A percentile compares a stretch with the other conserved stretches of the same genome.
Evolutionary conservation across 2,329 filamentous ascomycete species (phyloP).

Genomic region (Coleophoma cylindrospora): DNA sequence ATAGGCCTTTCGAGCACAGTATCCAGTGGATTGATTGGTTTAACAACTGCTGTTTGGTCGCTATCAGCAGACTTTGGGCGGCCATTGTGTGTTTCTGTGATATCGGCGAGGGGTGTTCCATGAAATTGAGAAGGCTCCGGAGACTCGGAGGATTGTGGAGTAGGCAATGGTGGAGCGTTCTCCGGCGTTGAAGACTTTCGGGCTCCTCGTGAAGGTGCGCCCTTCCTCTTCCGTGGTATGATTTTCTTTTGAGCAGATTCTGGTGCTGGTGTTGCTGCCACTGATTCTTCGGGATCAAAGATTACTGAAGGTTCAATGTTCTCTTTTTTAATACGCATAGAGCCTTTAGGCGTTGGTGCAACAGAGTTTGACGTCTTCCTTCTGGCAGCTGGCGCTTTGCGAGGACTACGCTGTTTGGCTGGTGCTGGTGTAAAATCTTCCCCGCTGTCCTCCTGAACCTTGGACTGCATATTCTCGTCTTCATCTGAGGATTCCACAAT

Average conservation of each 20-base stretch:
- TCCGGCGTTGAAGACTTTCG: constrained; percentile 26
- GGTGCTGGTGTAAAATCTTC: constrained; percentile 79
- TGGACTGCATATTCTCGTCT: constrained; percentile 63
- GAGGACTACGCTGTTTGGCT: constrained; percentile 41
- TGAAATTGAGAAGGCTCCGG: constrained; percentile 47
- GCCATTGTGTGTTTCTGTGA: constrained; percentile 66
- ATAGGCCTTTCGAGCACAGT: constrained; percentile 82
- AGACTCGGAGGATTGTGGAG: constrained; percentile 50
- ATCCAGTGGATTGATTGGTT: constrained; percentile 71
- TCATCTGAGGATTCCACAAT: constrained; percentile 73
- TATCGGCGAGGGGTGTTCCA: constrained; percentile 64
- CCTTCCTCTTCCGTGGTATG: constrained; percentile 65
- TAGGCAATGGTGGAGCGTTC: constrained; percentile 33
- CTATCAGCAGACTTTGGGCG: constrained; percentile 44
- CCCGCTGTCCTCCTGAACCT: constrained; percentile 58
- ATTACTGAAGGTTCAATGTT: constrained; percentile 56
- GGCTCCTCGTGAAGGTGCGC: constrained; percentile 32
- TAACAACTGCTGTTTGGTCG: constrained; percentile 43
- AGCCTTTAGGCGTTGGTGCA: constrained; percentile 17
- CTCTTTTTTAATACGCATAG: constrained; percentile 35
- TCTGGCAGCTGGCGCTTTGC: constrained; percentile 48
- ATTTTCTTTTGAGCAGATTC: constrained; percentile 49
- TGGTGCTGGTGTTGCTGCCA: constrained; percentile 42
- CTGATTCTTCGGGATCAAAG: constrained; percentile 50
- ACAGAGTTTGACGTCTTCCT: constrained; percentile 34